Evolutionary conservation across 2,329 filamentous ascomycete species (phyloP), one percentile per base, ranked within the genome.

Genomic region (Verticillium dahliae): DNA sequence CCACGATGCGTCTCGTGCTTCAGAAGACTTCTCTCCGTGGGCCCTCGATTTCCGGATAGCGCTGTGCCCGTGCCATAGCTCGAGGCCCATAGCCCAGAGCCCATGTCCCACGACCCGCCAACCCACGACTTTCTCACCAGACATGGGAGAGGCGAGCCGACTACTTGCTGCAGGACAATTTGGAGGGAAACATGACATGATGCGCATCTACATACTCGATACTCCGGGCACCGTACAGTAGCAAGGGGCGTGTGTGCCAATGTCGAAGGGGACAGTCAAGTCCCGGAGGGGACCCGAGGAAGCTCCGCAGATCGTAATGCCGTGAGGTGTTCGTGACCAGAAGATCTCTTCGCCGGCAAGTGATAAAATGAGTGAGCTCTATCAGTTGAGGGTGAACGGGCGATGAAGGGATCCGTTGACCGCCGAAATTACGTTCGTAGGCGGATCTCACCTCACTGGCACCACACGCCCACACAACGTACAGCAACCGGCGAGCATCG

Each of bases 21-120:
- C 55, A 57, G 55, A 57, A 57, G 62, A 62, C 9, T 50, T 54
- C 35, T 59, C 34, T 41, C 31, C 38, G 55, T 50, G 45, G 62
- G 58, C 45, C 57, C 54, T 55, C 55, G 56, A 57, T 60, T 60
- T 61, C 57, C 45, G 45, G 45, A 27, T 22, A 4, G 45, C 45
- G 7, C 31, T 18, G n/a, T 52, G 45, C 22, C 45, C 45, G 45
- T 52, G 45, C 45, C 45, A 52, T 18, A 11, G n/a, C 45, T 15
- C 35, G 13, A 37, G 35, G 35, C 35, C 35, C 35, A 37, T 13
- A 22, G 18, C 18, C 18, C 18, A 22, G 18, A 13, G 39, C 39
- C 22, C 15, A 31, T 31, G 27, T 31, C 27, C 27, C 27, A 31
- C 27, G 27, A 31, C 27, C 27, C 27, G 27, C 27, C 3, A 31